These are phyloP conservation scores for Eucalyptus marginata DNA, from an alignment of 345 rosid genomes.

Conservation along the genomic window DNA sequence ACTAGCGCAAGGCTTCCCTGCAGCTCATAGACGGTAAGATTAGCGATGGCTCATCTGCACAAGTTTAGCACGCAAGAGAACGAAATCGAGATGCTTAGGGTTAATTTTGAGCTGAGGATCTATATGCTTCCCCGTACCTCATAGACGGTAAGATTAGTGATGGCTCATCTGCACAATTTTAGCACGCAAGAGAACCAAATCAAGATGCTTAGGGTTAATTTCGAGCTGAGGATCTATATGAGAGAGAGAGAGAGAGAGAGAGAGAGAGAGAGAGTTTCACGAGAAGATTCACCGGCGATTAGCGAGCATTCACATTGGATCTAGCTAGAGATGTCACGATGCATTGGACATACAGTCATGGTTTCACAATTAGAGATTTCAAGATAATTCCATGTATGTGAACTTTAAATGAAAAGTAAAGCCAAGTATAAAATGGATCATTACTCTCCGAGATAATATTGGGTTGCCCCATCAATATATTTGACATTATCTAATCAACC, in stretches of 20 bases:
- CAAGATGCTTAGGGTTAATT: not conserved
- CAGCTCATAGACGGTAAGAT: not conserved
- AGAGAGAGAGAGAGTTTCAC: not conserved
- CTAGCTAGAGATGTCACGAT: not conserved
- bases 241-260: not conserved
- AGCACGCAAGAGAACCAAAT: not conserved
- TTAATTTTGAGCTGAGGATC: not conserved
- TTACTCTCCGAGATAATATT: not conserved
- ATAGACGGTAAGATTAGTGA: not conserved
- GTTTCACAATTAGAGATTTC: not conserved
- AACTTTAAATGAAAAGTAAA: not conserved
- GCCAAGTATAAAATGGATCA: not conserved
- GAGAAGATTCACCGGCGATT: not conserved
- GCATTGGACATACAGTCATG: not conserved
- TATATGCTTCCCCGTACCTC: not conserved
- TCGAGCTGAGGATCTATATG: not conserved
- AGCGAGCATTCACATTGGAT: not conserved
- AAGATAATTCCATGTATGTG: not conserved
- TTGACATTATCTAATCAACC: not conserved
- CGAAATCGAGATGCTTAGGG: not conserved
- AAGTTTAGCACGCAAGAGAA: not conserved
- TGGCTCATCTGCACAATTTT: not conserved
- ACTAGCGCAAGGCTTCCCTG: not conserved
- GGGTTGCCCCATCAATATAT: not conserved
- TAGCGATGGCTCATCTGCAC: not conserved